Evolutionary conservation across 2,329 filamentous ascomycete genomes (phyloP).

Genomic region (Spiromastix sp.): DNA sequence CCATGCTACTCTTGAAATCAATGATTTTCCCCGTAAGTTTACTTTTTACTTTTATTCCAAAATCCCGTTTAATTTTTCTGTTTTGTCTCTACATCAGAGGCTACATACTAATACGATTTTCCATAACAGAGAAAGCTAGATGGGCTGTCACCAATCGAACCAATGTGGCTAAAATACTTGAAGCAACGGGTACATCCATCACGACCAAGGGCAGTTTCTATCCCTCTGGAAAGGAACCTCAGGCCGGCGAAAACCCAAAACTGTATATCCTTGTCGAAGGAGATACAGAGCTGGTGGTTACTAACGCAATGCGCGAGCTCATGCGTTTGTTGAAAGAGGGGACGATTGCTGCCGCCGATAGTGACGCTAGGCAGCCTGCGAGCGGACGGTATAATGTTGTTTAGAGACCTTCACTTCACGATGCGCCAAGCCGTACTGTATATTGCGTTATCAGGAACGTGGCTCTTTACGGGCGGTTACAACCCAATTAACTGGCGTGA

Average conservation of each 20-base stretch:
- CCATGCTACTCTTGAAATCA: slow-evolving; percentile 96
- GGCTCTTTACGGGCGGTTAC: too few species aligned
- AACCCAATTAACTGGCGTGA: too few species aligned
- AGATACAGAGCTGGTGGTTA: slow-evolving; percentile 87
- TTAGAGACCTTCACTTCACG: slow-evolving; percentile 25
- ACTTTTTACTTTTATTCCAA: background rate
- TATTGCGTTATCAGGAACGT: too few species aligned
- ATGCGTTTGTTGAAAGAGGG: slow-evolving; percentile 82
- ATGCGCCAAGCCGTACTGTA: too few species aligned
- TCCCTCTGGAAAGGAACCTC: slow-evolving; percentile 66
- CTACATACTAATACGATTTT: slow-evolving; percentile 9
- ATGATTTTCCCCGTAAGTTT: slow-evolving; percentile 76
- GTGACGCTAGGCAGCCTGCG: slow-evolving; percentile 67
- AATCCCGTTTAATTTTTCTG: slow-evolving; percentile 3
- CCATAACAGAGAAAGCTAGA: slow-evolving; percentile 64
- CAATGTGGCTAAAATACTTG: slow-evolving; percentile 95
- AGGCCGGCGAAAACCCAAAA: slow-evolving; percentile 69
- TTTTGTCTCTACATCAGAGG: slow-evolving; percentile 6
- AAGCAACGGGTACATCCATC: slow-evolving; percentile 88
- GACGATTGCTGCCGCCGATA: slow-evolving; percentile 78
- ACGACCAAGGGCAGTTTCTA: slow-evolving; percentile 96
- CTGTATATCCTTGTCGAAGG: slow-evolving; percentile 96
- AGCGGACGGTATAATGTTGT: slow-evolving; percentile 81
- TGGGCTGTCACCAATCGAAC: slow-evolving; percentile 98
- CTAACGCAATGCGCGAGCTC: slow-evolving; percentile 80